Base-by-base conservation (phyloP, 1,139 yeast species). In the Blastobotrys malaysiensis region DNA sequence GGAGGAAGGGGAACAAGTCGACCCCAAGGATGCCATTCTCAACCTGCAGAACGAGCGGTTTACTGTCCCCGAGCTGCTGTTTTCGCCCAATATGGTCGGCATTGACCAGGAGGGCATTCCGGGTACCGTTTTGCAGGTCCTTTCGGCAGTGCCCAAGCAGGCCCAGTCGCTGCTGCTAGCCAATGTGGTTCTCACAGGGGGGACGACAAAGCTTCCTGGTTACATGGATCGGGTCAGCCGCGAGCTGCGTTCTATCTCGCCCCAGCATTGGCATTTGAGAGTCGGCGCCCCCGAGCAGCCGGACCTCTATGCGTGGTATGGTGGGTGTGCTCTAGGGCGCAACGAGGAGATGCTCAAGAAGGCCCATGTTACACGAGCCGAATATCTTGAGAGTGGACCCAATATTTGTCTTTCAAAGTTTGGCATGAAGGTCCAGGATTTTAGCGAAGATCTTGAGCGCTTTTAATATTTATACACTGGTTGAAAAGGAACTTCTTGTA, bases 321-420 rank as follows among this genome's bases (percentile, higher is more conserved):
- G 85, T 11, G 87, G 85, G 31, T 72, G 77, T 11, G 67, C 70
- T 18, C 78, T 91, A 56, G 79, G 83, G 19, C 66, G 70, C 1
- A 77, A 79, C 45, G 82, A 79, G 1, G 76, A 73, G 0, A 61
- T 69, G 52, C 79, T 86, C 57, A 73, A 75, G 11, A 76, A 79
- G 52, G 79, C 86, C 7, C 77, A 82, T 57, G 82, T 91, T 21
- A 78, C 95, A 1, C 81, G 83, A 58, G 82, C 83, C 57, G 97
- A 91, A 54, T 91, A 90, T 65, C 78, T 82, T 63, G 98, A 91
- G 69, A 86, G 88, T 65, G 98, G 98, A 0, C 77, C 84, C n/a
- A 62, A 62, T 50, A 49, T 64, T 1, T 68, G 71, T 50, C 50
- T 61, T 18, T 54, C 61, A 18, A 56, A 59, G 49, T 63, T 63